Evolutionary conservation across 2,329 filamentous ascomycete genomes (phyloP), one percentile per base, ranked within the genome.

Genomic region (Epicoccum nigrum): DNA sequence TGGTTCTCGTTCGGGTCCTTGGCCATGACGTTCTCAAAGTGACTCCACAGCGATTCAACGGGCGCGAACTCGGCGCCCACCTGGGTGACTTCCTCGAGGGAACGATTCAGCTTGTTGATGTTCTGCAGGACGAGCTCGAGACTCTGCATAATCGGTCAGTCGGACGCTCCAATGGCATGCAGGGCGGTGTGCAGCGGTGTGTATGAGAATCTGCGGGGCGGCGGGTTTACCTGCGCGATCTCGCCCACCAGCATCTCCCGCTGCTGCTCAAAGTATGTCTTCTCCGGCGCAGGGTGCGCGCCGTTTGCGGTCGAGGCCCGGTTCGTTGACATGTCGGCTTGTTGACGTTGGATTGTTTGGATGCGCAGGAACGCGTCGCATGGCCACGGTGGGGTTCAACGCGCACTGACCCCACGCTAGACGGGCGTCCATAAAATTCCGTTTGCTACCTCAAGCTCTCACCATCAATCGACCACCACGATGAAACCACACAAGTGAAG

Each of bases 21-120:
- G 7, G 85, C 90, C 92, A 97, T 97, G 63, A 97, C 92, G 61
- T 87, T 89, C 77, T 99, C 94, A 69, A 99, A 97, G 67, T 96
- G 91, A 31, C 90, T 95, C 94, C 94, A 99, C 13, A 99, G 82
- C 23, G 91, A 92, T 74, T 99, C 94, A 34, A 99, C 94, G 4
- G 91, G 92, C n/a, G 89, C 87, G 76, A 99, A 97, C 69, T 99
- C 94, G 74, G 96, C 96, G 30, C 94, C 94, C 44, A 99, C 93
- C 38, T 91, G 87, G 53, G 95, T 92, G 16, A 97, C 88, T 48
- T 92, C 89, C 75, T 99, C 93, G 15, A 99, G 79, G 31, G 88
- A 93, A 27, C 93, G 86, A 73, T 97, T 99, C 52, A 99, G 78
- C 65, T 92, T 92, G 77, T 97, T 99, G 74, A 97, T 91, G 68